Evolutionary conservation across 495 filamentous ascomycete genomes (phyloP), one percentile per base, ranked within the genome.

Genomic region (Talaromyces trachyspermus): DNA sequence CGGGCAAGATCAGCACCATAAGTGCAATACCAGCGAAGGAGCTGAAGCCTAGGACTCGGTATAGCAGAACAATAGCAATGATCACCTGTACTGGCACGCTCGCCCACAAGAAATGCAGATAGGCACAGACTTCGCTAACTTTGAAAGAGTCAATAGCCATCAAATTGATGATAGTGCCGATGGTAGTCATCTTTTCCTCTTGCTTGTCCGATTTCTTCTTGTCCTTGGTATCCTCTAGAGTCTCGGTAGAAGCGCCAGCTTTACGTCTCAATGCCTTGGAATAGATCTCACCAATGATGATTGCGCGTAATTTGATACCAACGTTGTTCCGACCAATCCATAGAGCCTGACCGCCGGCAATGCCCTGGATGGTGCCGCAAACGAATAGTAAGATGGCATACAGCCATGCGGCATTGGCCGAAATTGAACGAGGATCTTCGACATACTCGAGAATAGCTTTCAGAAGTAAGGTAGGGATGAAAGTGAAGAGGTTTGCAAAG

Each of bases 61-160:
- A 99, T 25, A 99, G 77, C 45, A 99, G 70, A 7, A 74, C 68
- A 27, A 88, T 64, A 4, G 83, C 85, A 36, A 95, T 77, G 27
- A 84, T 64, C 35, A 95, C 74, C 61, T 95, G 86, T 15, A 92
- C 81, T 0, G 90, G 90, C 6, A 89, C 85, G 52, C 81, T 81
- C 0, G 86, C 89, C 75, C 86, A 86, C 38, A 96, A 67, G 62
- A 90, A 95, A 60, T 96, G 90, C 37, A 95, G 65, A 58, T 96
- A 99, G 0, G 90, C 85, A 40, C 86, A 86, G 42, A 92, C 82
- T 62, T 96, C 90, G 45, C 87, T 87, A 42, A 97, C 86, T 67
- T 99, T 99, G 78, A 96, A 96, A 25, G 92, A 95, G 72, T 99
- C 94, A 45, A 99, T 94, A 8, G 94, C 83, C 94, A 99, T 99